Evolutionary conservation across 176 grass and related monocot genomes (phyloP).

Genomic region (Juncus inflexus): DNA sequence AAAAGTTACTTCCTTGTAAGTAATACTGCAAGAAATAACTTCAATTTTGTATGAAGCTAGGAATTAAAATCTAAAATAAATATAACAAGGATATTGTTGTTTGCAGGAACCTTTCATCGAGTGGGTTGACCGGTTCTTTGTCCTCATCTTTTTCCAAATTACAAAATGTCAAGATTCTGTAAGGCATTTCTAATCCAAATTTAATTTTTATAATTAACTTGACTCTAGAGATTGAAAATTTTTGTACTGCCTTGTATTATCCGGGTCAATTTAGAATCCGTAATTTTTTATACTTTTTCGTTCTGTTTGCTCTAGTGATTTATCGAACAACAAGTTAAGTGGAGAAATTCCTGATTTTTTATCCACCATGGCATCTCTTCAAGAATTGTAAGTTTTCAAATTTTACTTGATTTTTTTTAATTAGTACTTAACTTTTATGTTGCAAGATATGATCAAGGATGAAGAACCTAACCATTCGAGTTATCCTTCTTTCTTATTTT

Average conservation of each 20-base stretch:
- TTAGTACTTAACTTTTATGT: no score
- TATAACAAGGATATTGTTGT: no score
- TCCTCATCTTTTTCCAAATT: conserved; percentile 16
- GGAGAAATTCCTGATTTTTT: conserved; percentile 22
- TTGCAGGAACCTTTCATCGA: conserved; percentile 6
- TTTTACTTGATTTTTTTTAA: background rate
- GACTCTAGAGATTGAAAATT: no score
- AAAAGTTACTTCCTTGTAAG: background rate
- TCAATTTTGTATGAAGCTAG: no score
- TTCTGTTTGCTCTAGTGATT: background rate
- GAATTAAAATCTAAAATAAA: no score
- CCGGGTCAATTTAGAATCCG: background rate
- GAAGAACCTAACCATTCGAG: no score
- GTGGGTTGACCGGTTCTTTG: conserved; percentile 9
- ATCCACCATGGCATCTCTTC: conserved; percentile 12
- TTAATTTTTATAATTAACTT: background rate
- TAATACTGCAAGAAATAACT: no score
- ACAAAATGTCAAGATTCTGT: conserved; percentile 17
- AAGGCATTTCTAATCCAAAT: background rate
- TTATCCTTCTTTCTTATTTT: no score
- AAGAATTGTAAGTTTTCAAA: conserved; percentile 9
- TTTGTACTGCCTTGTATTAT: no score
- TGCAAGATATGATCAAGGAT: no score
- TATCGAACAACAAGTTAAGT: conserved; percentile 21
- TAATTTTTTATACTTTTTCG: background rate